Base-by-base conservation (phyloP, 2,329 filamentous ascomycete genomes). In the Coniosporium tulheliwenetii region DNA sequence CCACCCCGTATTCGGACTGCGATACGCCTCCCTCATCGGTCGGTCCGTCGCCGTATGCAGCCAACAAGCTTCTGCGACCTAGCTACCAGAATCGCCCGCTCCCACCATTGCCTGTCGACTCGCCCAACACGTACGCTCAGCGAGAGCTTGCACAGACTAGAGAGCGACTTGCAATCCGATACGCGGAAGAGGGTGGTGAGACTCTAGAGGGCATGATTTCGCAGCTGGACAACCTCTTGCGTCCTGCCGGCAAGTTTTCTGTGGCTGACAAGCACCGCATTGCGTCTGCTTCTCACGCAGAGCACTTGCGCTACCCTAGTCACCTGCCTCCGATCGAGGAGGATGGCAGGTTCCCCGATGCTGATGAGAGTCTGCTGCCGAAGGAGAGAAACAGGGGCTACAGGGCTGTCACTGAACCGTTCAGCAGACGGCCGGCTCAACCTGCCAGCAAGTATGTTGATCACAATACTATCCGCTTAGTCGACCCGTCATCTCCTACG, bases 111-210 rank as follows among this genome's bases (percentile, higher is more conserved):
- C 65, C 64, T 2, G 52, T 54, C 29, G 55, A 71, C 41, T 67
- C 69, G 3, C 65, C 67, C 4, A 69, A 66, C 29, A 65, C 68
- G 2, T 72, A 68, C 46, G 59, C 72, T 34, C 62, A 70, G 33
- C 65, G 65, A 39, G 73, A 75, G 42, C 56, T 79, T 30, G 65
- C 66, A 7, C 73, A 78, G 50, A 75, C 71, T 8, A 68, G 75
- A 14, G 66, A 69, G 31, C 70, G 71, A 45, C 63, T 79, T 29
- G 66, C 73, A 30, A 65, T 68, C 2, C 65, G 69, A 39, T 64
- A 65, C 15, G 64, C 59, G 16, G 56, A 59, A 38, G 66, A 65
- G 51, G 50, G 65, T 50, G 49, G 62, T 50, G 48, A 65, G 50
- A 54, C 61, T 44, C 64, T 79, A 35, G 66, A 73, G 30, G 70